A percentile compares a stretch with the other conserved stretches of the same genome.
phyloP scores from a whole-genome alignment of 768 basidiomycete species.

The Mycena leptocephala region DNA sequence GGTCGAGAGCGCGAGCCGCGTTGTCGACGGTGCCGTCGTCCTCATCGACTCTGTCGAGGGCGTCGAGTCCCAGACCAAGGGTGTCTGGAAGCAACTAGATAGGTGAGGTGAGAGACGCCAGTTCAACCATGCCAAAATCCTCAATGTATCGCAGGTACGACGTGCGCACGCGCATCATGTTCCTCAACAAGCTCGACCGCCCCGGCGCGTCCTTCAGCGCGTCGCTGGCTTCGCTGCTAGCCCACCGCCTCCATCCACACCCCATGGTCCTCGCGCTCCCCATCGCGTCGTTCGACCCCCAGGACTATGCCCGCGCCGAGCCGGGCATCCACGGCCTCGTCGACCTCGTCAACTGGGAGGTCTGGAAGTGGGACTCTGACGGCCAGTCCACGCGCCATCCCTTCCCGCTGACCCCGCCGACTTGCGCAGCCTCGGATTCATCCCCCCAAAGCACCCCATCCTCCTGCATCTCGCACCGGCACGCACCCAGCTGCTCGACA shows the following conservation, averaged over 20 bases:
- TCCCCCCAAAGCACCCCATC: slow-evolving; percentile 78
- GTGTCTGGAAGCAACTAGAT: slow-evolving; percentile 91
- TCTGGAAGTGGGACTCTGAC: slow-evolving; percentile 81
- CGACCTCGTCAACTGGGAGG: slow-evolving; percentile 87
- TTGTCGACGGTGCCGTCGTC: slow-evolving; percentile 92
- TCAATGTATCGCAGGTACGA: slow-evolving; percentile 69
- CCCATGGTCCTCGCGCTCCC: slow-evolving; percentile 83
- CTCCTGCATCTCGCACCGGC: slow-evolving; percentile 77
- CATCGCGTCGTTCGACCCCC: slow-evolving; percentile 81
- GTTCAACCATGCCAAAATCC: slow-evolving; percentile 13
- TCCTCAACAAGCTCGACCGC: slow-evolving; percentile 92
- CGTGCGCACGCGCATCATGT: slow-evolving; percentile 85
- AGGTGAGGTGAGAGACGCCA: slow-evolving; percentile 68
- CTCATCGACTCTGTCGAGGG: slow-evolving; percentile 93
- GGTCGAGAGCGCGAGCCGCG: slow-evolving; percentile 93
- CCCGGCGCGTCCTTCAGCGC: slow-evolving; percentile 86
- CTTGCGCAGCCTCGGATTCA: slow-evolving; percentile 57
- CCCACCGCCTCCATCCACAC: slow-evolving; percentile 83
- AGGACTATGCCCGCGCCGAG: slow-evolving; percentile 79
- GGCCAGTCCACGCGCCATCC: slow-evolving; percentile 60
- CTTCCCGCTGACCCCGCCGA: slow-evolving; percentile 70
- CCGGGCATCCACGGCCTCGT: slow-evolving; percentile 90
- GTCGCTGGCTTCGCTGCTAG: slow-evolving; percentile 80
- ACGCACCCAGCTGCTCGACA: slow-evolving; percentile 81
- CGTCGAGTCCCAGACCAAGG: slow-evolving; percentile 92